Evolutionary conservation across 345 rosid genomes (phyloP), one percentile per base, ranked within the genome.

Genomic region (Bretschneidera sinensis): DNA sequence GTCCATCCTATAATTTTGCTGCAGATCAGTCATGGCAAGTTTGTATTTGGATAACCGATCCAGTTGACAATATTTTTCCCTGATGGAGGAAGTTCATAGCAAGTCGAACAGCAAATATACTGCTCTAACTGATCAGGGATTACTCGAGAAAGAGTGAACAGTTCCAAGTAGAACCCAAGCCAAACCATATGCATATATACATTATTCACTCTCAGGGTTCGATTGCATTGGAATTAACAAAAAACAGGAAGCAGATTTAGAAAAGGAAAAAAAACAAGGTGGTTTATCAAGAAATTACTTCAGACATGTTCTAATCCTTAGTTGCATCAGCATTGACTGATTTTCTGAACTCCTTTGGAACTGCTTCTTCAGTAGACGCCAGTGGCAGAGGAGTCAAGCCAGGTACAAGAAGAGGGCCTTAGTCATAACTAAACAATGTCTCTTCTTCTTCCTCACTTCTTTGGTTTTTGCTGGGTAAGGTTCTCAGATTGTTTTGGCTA

Each of bases 391-490:
- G 48, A n/a, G 25, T 23, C 51, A 61, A 22, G n/a, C 66, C 71
- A 49, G 71, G 68, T 61, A 62, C 52, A 19, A 62, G 65, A 6
- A 60, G 51, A 24, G 48, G 60, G 33, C 74, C 64, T 23, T 23
- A 60, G 2, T 54, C 35, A 57, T 21, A 48, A 22, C 59, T 47
- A 5, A 34, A 43, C 34, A 48, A 17, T 48, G 22, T 1, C 55
- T 24, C 34, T 47, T 59, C 65, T 23, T 70, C 48, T 33, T 59
- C 65, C 24, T 51, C 60, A 45, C 2, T 54, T 61, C 60, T 21
- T 58, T 51, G 55, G 61, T 24, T 59, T 54, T 48, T 24, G 24
- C 34, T 16, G 7, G 31, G 16, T 64, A 23, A 17, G 14, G 23
- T 18, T 43, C 20, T 62, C 21, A 17, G 10, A 2, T 20, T 14